phyloP scores from a whole-genome alignment of 352 stramenopile genomes.

The Sclerospora graminicola region DNA sequence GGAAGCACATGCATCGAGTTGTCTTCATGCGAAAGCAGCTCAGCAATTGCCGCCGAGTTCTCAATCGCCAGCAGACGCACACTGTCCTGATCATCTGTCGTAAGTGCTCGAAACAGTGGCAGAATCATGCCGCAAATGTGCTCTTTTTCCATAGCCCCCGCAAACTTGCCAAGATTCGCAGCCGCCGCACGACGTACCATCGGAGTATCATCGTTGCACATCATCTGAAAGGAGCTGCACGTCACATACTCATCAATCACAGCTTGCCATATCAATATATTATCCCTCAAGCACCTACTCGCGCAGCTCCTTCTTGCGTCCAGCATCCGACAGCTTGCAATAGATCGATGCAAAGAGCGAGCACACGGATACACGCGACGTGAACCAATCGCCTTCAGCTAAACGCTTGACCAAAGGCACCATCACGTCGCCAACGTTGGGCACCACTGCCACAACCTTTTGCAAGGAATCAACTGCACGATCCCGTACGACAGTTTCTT shows the following conservation, averaged over 20 bases:
- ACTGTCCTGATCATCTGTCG: conserved; percentile 90
- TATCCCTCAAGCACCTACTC: conserved; percentile 37
- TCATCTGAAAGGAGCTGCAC: conserved; percentile 56
- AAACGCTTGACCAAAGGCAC: conserved; percentile 73
- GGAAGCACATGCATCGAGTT: conserved; percentile 69
- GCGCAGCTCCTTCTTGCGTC: conserved; percentile 71
- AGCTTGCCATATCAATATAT: neutral
- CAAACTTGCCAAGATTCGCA: conserved; percentile 77
- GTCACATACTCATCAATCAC: conserved; percentile 3
- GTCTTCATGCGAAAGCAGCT: conserved; percentile 61
- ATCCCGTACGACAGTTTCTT: conserved; percentile 92
- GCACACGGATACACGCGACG: conserved; percentile 80
- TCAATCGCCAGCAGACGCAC: conserved; percentile 89
- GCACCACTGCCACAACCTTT: conserved; percentile 57
- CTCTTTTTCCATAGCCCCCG: conserved; percentile 61
- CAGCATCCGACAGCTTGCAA: conserved; percentile 40
- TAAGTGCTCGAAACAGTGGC: conserved; percentile 84
- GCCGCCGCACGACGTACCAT: conserved; percentile 80
- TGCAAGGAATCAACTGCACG: conserved; percentile 62
- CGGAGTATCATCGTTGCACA: conserved; percentile 81
- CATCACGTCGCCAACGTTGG: conserved; percentile 50
- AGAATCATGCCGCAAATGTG: conserved; percentile 56
- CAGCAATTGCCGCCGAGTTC: conserved; percentile 69
- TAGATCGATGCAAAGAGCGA: conserved; percentile 73
- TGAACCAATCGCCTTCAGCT: conserved; percentile 83